Evolutionary conservation across 1,139 yeast species (phyloP), one percentile per base, ranked within the genome.

Genomic region (Diutina ranongensis): DNA sequence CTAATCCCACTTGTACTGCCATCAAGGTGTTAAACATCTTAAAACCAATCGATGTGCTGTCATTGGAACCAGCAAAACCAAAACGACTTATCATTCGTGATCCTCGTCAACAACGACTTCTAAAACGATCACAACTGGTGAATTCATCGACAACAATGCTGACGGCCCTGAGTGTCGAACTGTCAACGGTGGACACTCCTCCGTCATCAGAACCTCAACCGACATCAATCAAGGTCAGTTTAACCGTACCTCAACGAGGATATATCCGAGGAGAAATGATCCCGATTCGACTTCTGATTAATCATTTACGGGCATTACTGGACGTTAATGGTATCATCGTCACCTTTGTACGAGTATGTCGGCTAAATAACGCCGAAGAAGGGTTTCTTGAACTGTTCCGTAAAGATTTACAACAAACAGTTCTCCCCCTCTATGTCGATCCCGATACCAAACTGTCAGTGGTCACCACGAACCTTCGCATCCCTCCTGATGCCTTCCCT

Each of bases 401-500:
- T 51, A 88, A 88, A 58, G 97, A 88, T 57, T 66, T 88, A 18
- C 78, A 83, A 36, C 97, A 88, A 60, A 72, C 77, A 44, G 74
- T 87, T 1, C 71, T 84, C 0, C 95, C 96, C 0, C 63, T 88
- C n/a, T 81, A 78, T 52, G 78, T 86, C 20, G 92, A 86, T 57
- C 89, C 94, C 0, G 66, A 58, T 5, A 72, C 83, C 0, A 67
- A 79, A 44, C 64, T 70, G 32, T 72, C 80, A 31, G 81, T 76
- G 40, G 71, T 83, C 4, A 75, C 76, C 35, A 76, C 89, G 1
- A 75, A 77, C 44, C 62, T 88, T 21, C 68, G 81, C 50, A 80
- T 88, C 0, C 96, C 97, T 0, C 77, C 85, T 0, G 96, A 88
- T 54, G 80, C 86, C 1, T 86, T 88, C 58, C 94, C 96, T 0